Percentiles rank a stretch among this genome's conserved stretches.
These are phyloP conservation scores for Phellinidium pouzarii DNA, from an alignment of 1,284 basidiomycete genomes.

Conservation along the genomic window DNA sequence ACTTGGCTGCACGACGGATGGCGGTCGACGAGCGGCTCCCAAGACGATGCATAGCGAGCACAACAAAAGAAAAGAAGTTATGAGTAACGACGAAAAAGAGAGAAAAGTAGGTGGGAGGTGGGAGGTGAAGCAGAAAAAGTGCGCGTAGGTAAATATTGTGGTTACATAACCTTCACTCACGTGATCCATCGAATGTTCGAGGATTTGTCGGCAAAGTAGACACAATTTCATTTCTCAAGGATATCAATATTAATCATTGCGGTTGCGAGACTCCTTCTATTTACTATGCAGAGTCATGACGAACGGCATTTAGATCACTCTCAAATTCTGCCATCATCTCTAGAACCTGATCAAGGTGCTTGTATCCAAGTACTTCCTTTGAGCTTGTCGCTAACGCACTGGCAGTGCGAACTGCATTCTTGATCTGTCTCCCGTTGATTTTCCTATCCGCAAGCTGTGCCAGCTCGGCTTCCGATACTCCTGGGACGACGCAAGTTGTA, in stretches of 20 bases:
- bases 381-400: conserved; percentile 48
- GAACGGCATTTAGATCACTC: conserved; percentile 7
- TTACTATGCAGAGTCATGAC: not conserved
- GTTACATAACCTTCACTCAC: not conserved
- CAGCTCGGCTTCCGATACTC: conserved; percentile 30
- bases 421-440: conserved; percentile 58
- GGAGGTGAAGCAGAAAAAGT: not conserved
- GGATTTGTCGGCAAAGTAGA: too few relatives aligned
- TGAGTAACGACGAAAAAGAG: not conserved
- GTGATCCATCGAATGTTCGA: not conserved
- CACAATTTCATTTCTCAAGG: too few relatives aligned
- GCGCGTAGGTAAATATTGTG: not conserved
- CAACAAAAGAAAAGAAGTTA: not conserved
- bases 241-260: too few relatives aligned
- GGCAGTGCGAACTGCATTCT: conserved; percentile 59
- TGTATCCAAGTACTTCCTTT: conserved; percentile 36
- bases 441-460: conserved; percentile 38
- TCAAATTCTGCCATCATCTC: conserved; percentile 56
- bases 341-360: conserved; percentile 48
- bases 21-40: conserved; percentile 33
- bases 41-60: conserved; percentile 16
- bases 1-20: conserved; percentile 40
- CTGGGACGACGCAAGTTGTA: not conserved
- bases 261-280: too few relatives aligned
- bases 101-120: not conserved